Evolutionary conservation across 1,284 basidiomycete species (phyloP).

Genomic region (Vanrija pseudolonga): DNA sequence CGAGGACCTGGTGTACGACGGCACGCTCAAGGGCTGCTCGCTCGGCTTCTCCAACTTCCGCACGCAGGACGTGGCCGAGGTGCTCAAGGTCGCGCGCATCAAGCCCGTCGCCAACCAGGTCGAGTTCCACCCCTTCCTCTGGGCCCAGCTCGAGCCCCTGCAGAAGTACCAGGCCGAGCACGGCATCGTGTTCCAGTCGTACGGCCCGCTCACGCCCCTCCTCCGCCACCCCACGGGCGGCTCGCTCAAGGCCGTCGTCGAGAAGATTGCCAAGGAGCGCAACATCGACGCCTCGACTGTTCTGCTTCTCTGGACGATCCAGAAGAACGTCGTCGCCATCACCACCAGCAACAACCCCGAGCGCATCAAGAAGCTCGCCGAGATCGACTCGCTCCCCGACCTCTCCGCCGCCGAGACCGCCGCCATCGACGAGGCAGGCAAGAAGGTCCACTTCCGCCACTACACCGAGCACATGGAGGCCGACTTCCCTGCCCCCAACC

Average conservation of each 20-base stretch:
- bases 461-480: slow-evolving; percentile 44
- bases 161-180: slow-evolving; percentile 58
- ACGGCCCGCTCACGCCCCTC: slow-evolving; percentile 58
- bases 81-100: slow-evolving; percentile 53
- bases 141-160: slow-evolving; percentile 59
- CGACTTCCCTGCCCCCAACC: slow-evolving; percentile 42
- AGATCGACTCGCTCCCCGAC: slow-evolving; percentile 57
- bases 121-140: slow-evolving; percentile 71
- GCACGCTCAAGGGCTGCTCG: slow-evolving; percentile 58
- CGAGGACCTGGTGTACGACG: slow-evolving; percentile 48
- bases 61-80: slow-evolving; percentile 37
- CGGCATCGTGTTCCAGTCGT: slow-evolving; percentile 64
- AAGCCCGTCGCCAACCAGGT: slow-evolving; percentile 71
- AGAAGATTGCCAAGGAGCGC: slow-evolving; percentile 49
- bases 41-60: slow-evolving; percentile 47
- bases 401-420: slow-evolving; percentile 62
- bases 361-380: slow-evolving; percentile 62
- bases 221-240: slow-evolving; percentile 56
- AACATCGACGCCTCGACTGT: slow-evolving; percentile 57
- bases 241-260: slow-evolving; percentile 56
- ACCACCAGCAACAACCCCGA: slow-evolving; percentile 65
- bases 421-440: slow-evolving; percentile 60
- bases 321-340: slow-evolving; percentile 59
- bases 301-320: slow-evolving; percentile 60
- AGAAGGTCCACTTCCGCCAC: slow-evolving; percentile 57